These are phyloP conservation scores for Esteya vermicola DNA, from an alignment of 2,329 filamentous ascomycete genomes.

Conservation along the genomic window DNA sequence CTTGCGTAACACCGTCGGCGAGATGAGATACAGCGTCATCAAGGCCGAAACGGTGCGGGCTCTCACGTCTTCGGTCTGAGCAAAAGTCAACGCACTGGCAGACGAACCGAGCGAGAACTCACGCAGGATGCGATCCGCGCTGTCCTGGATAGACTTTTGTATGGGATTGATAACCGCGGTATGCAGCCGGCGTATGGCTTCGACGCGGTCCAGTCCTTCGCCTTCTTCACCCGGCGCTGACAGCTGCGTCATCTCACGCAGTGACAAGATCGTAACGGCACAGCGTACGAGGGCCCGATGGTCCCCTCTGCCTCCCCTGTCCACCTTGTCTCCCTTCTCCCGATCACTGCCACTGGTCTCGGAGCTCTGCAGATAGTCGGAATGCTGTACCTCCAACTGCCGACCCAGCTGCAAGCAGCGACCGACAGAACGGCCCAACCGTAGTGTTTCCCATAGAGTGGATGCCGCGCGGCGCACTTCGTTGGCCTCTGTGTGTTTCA, in stretches of 20 bases:
- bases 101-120: constrained; percentile 62
- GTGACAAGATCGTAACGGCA: constrained; percentile 60
- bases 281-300: constrained; percentile 70
- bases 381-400: constrained; percentile 75
- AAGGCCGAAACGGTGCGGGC: constrained; percentile 61
- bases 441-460: constrained; percentile 66
- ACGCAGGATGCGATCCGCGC: constrained; percentile 64
- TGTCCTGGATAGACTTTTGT: constrained; percentile 58
- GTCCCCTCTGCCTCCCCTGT: constrained; percentile 60
- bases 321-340: no score
- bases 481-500: constrained; percentile 74
- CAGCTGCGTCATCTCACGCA: constrained; percentile 58
- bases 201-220: constrained; percentile 58
- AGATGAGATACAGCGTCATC: constrained; percentile 66
- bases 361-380: no score
- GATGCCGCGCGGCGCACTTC: constrained; percentile 66
- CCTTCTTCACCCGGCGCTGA: constrained; percentile 61
- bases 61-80: constrained; percentile 61
- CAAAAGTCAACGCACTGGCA: constrained; percentile 31
- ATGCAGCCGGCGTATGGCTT: constrained; percentile 54
- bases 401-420: constrained; percentile 69
- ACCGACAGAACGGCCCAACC: constrained; percentile 60
- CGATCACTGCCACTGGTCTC: no score
- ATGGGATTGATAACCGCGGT: constrained; percentile 55
- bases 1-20: constrained; percentile 41